Base-by-base conservation (phyloP, 352 stramenopile genomes). In the Phytophthora lateralis region DNA sequence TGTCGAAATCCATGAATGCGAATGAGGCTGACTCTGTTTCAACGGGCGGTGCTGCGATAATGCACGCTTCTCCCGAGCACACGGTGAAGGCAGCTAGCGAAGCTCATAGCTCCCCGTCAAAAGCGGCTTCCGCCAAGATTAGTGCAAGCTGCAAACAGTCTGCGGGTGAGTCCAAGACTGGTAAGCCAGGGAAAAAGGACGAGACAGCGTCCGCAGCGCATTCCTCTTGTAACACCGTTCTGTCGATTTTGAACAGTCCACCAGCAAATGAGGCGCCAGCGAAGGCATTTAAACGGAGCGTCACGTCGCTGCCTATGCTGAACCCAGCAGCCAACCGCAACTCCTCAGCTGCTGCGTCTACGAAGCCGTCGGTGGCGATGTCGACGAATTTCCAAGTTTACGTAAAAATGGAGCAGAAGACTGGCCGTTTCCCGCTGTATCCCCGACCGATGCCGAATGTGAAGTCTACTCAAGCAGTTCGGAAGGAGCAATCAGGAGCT, bases 221-320 rank as follows among this genome's bases (percentile, higher is more conserved):
- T 26, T 87, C 69, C 24, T 76, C 71, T 38, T 66, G 55, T 30
- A 79, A 90, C 54, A 90, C 80, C 9, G 75, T 92, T n/a, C 88
- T 84, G 43, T 80, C 83, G 44, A 71, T 92, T 41, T 63, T 92
- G 37, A 92, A 92, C 61, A 90, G 77, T 44, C 76, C 83, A 14
- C 75, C 78, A 26, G 68, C 76, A 34, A 83, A 84, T 30, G 73
- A 80, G 34, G 55, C 65, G 27, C 50, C 60, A n/a, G 30, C 48
- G n/a, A 72, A 69, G 37, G 34, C 30, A 11, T 74, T 67, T 43
- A 83, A 69, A 45, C 47, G 63, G 9, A 61, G 65, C 2, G 38
- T 82, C 14, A 54, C 56, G 2, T 80, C 78, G 34, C 51, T 85
- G 24, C 72, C 69, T 14, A 69, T 83, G 62, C 35, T 85, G 32